phyloP scores from a whole-genome alignment of 2,329 filamentous ascomycete genomes.

The Neonectria ditissima region DNA sequence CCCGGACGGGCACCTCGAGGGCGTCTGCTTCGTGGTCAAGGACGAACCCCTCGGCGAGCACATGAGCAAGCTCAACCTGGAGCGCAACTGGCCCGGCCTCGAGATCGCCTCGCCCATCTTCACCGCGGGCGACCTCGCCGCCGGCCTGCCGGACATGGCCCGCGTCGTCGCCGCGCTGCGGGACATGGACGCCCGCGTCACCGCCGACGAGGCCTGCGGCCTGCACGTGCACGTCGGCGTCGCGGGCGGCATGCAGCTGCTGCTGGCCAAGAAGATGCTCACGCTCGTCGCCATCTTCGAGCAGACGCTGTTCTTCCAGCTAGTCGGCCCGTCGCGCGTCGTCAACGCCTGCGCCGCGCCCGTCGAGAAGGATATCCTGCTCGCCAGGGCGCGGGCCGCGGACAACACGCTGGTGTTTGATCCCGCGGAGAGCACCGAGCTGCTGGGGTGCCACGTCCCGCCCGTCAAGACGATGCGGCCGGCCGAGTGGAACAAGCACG shows the following conservation, averaged over 20 bases:
- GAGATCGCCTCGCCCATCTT: conserved; percentile 41
- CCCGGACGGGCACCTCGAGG: not conserved
- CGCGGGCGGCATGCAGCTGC: conserved; percentile 36
- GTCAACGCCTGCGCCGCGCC: not conserved
- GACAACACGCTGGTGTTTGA: not conserved
- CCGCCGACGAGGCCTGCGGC: conserved; percentile 37
- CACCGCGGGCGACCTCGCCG: conserved; percentile 26
- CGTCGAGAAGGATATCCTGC: conserved; percentile 1
- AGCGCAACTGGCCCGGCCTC: conserved; percentile 28
- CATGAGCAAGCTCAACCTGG: not conserved
- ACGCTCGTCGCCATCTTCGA: conserved; percentile 40
- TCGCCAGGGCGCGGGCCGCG: not conserved
- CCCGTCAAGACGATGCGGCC: not conserved
- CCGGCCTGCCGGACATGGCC: conserved; percentile 25
- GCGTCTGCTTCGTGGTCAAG: conserved; percentile 32
- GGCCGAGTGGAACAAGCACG: conserved; percentile 24
- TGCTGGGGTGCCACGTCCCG: conserved; percentile 17
- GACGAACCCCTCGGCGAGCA: conserved; percentile 17
- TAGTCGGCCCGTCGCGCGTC: conserved; percentile 17
- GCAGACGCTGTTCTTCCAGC: conserved; percentile 24
- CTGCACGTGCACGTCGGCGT: conserved; percentile 44
- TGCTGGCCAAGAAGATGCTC: conserved; percentile 39
- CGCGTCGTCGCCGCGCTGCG: conserved; percentile 27
- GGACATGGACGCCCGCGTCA: conserved; percentile 15
- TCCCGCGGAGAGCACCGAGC: accelerated